Base-by-base conservation (phyloP, 2,329 filamentous ascomycete species). In the Volutella citrinella region DNA sequence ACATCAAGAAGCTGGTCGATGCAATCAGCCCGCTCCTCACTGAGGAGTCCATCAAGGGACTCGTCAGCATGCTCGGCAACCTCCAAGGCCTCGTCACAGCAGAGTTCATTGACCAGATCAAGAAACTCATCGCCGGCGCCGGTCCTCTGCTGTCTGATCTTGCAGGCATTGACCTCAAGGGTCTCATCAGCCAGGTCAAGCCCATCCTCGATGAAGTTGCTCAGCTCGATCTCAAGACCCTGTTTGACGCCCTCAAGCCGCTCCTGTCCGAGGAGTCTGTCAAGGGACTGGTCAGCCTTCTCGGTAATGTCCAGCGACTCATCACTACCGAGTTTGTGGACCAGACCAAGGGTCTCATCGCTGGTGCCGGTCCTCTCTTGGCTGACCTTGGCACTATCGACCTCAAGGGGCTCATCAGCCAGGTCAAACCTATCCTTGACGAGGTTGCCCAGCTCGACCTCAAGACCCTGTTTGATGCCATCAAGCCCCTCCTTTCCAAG, bases 401-500 rank as follows among this genome's bases (percentile, higher is more conserved):
- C 27, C 36, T 61, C 12, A 40, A 37, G 8, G 47, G 51, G 15
- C 42, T 62, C 4, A 30, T 61, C 12, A 47, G 55, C 21, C 48
- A 56, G 19, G 17, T 59, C 0, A 45, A 45, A 0, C 59, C 60
- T 5, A 41, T 63, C 1, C 38, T 63, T 5, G 54, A 54, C 13
- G 46, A 52, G 10, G 42, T 62, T 2, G 34, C 45, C 12, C 47
- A 60, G 16, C 33, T 63, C 8, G 56, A 65, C 21, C 45, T 64
- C 18, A 50, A 56, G 27, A 50, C 57, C 10, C 32, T 65, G 2
- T 43, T 62, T 13, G 48, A 60, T 5, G 51, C 57, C 3, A 33
- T 65, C 6, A 38, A 45, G 9, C 63, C 63, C 6, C 40, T 66
- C 1, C 49, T 66, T 10, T 60, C 55, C 1, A 51, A 57, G 2